Percentiles rank a stretch among this genome's conserved stretches.
phyloP scores from a whole-genome alignment of 768 basidiomycete genomes.

The Rhizopogon vulgaris region DNA sequence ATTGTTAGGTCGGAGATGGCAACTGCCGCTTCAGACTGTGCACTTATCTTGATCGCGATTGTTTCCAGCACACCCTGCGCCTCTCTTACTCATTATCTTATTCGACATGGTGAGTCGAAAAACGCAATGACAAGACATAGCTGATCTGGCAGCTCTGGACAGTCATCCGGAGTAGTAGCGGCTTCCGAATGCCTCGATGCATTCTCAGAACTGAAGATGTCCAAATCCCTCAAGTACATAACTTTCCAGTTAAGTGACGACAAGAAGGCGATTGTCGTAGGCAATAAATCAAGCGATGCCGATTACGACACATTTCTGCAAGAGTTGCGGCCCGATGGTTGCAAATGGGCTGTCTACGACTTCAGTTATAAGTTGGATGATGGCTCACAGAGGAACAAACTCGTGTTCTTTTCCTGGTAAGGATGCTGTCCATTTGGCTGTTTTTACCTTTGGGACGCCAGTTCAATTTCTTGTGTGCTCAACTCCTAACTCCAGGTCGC shows the following conservation, averaged over 20 bases:
- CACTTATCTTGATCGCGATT: conserved; percentile 2
- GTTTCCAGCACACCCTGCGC: not conserved
- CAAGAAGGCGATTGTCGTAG: conserved; percentile 70
- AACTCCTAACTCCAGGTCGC: conserved; percentile 52
- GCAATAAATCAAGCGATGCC: conserved; percentile 46
- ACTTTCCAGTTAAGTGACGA: conserved; percentile 61
- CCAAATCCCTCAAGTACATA: conserved; percentile 72
- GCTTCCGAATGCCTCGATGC: conserved; percentile 41
- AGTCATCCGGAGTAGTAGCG: conserved; percentile 39
- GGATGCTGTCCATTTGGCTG: conserved; percentile 23
- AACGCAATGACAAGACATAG: not conserved
- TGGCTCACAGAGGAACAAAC: conserved; percentile 75
- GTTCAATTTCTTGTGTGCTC: not conserved
- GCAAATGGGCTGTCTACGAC: conserved; percentile 92
- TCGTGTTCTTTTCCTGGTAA: conserved; percentile 81
- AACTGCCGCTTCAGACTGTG: not conserved
- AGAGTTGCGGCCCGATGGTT: conserved; percentile 68
- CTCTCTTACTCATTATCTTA: not conserved
- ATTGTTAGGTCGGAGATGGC: not conserved
- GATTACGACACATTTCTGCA: conserved; percentile 70
- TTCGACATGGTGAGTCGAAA: conserved; percentile 20
- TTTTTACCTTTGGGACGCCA: not conserved
- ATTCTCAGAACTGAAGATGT: conserved; percentile 18
- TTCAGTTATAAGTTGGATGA: conserved; percentile 74
- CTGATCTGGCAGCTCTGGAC: not conserved